Evolutionary conservation across 805 yeast genomes (phyloP).

Genomic region (Starmera amethionina): DNA sequence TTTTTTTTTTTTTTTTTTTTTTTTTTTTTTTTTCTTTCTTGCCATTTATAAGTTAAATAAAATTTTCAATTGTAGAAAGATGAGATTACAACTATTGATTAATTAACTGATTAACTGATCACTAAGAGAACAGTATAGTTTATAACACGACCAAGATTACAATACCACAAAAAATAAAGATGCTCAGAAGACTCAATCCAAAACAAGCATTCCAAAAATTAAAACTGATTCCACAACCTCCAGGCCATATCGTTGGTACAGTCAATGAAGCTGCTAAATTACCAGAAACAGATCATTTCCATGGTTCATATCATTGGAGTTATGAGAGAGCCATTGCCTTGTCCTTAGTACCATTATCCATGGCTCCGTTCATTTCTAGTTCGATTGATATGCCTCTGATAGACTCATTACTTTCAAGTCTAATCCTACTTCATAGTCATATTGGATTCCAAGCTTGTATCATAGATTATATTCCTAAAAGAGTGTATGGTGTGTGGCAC

Average conservation of each 20-base stretch:
- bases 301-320: slow-evolving; percentile 72
- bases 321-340: slow-evolving; percentile 53
- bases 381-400: slow-evolving; percentile 36
- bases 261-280: slow-evolving; percentile 64
- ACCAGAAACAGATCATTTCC: slow-evolving; percentile 42
- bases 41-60: too few species aligned
- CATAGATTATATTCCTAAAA: slow-evolving; percentile 65
- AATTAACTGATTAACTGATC: too few species aligned
- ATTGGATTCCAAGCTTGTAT: slow-evolving; percentile 73
- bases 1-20: too few species aligned
- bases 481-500: slow-evolving; percentile 64
- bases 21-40: too few species aligned
- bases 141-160: not conserved
- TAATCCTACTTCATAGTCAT: slow-evolving; percentile 53
- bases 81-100: too few species aligned
- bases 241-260: slow-evolving; percentile 62
- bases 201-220: slow-evolving; percentile 21
- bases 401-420: slow-evolving; percentile 47
- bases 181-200: not conserved
- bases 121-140: too few species aligned
- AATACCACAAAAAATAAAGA: not conserved
- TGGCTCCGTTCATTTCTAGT: slow-evolving; percentile 45
- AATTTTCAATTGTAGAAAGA: too few species aligned
- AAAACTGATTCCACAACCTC: slow-evolving; percentile 56
- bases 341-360: slow-evolving; percentile 52